Evolutionary conservation across 2,329 filamentous ascomycete genomes (phyloP).

Genomic region (Pseudocercospora ulei): DNA sequence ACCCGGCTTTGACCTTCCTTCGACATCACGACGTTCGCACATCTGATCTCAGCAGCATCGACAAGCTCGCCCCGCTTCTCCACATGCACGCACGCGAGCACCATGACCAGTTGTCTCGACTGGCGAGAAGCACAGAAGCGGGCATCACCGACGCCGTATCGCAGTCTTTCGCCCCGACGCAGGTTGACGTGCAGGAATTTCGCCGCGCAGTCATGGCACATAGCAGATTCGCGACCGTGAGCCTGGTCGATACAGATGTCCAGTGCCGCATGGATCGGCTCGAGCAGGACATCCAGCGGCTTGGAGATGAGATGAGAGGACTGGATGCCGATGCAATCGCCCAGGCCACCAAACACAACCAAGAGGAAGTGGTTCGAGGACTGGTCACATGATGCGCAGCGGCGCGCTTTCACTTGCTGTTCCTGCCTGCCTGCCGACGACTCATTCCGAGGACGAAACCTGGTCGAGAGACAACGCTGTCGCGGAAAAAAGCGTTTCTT

Average conservation of each 20-base stretch:
- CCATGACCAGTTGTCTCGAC: constrained; percentile 31
- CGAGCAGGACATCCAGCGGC: constrained; percentile 34
- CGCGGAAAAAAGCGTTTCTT: no score
- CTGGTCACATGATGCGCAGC: constrained; percentile 11
- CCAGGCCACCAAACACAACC: constrained; percentile 19
- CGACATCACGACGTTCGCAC: constrained; percentile 28
- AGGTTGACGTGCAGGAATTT: constrained; percentile 35
- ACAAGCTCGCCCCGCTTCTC: constrained; percentile 26
- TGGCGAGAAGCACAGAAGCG: constrained; percentile 32
- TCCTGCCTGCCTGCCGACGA: no score
- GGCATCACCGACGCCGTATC: constrained; percentile 33
- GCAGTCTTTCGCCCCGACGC: constrained; percentile 34
- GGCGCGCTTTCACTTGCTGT: constrained; percentile 5
- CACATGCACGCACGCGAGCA: constrained; percentile 31
- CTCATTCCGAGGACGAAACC: no score
- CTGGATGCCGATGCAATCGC: constrained; percentile 29
- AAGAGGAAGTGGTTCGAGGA: constrained; percentile 15
- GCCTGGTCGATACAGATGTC: constrained; percentile 22
- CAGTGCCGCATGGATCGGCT: constrained; percentile 33
- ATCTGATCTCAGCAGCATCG: constrained; percentile 13
- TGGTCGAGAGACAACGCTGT: no score
- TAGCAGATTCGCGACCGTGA: constrained; percentile 20
- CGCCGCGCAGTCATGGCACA: constrained; percentile 36
- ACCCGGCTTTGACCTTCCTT: constrained; percentile 28
- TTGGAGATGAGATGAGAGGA: constrained; percentile 34